phyloP scores from a whole-genome alignment of 805 yeast species.

The Candida silvatica region DNA sequence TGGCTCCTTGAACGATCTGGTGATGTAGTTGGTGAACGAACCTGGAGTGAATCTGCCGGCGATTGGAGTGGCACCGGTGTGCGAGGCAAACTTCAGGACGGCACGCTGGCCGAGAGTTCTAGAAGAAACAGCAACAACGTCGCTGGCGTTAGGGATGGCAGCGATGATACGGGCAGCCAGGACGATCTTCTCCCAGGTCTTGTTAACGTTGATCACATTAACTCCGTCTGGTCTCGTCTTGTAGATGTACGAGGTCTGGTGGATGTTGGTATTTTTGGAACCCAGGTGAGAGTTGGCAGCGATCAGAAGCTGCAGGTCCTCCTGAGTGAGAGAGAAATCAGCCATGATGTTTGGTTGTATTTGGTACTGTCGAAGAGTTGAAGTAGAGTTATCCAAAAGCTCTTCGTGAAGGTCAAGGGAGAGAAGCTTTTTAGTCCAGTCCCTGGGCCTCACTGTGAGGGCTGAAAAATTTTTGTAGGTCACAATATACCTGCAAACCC shows the following conservation, averaged over 20 bases:
- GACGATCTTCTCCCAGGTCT: slow-evolving; percentile 99
- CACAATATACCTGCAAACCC: not conserved
- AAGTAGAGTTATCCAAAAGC: too few relatives aligned
- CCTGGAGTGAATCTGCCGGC: slow-evolving; percentile 99
- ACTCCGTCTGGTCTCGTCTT: slow-evolving; percentile 99
- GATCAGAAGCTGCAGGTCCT: slow-evolving; percentile 97
- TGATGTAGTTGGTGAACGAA: slow-evolving; percentile 99
- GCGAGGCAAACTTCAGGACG: slow-evolving; percentile 98
- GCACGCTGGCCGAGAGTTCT: slow-evolving; percentile 99
- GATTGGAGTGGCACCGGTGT: slow-evolving; percentile 99
- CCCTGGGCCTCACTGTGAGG: not conserved
- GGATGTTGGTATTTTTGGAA: slow-evolving; percentile 99
- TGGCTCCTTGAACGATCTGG: slow-evolving; percentile 99
- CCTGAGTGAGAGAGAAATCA: slow-evolving; percentile 58
- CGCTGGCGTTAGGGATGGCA: slow-evolving; percentile 97
- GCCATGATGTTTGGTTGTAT: too few relatives aligned
- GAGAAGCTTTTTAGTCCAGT: too few relatives aligned
- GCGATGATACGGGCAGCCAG: slow-evolving; percentile 99
- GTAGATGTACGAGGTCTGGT: slow-evolving; percentile 95
- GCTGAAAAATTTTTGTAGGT: not conserved
- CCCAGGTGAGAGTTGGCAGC: slow-evolving; percentile 99
- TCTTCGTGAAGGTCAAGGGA: too few relatives aligned
- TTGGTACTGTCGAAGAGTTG: too few relatives aligned
- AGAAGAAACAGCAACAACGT: slow-evolving; percentile 97
- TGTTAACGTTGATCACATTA: slow-evolving; percentile 94